Evolutionary conservation across 2,329 filamentous ascomycete species (phyloP).

Genomic region (Aspergillus ruber): DNA sequence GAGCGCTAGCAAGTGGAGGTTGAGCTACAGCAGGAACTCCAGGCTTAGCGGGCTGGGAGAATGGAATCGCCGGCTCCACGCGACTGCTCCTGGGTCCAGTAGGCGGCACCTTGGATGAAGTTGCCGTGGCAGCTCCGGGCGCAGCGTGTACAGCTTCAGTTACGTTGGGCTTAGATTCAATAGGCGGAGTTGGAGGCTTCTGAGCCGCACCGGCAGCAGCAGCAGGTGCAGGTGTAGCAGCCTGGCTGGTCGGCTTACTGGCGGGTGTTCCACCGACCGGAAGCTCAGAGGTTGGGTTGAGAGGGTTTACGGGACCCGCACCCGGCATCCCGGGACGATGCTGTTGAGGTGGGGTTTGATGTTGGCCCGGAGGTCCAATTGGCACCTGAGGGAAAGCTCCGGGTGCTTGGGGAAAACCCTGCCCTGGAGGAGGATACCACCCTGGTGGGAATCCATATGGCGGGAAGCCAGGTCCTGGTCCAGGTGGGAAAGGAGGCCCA

Average conservation of each 20-base stretch:
- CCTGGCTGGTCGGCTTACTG: slow-evolving; percentile 30
- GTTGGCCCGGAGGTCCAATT: slow-evolving; percentile 50
- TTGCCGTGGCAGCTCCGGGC: slow-evolving; percentile 15
- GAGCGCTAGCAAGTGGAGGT: slow-evolving; percentile 19
- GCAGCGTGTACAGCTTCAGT: slow-evolving; percentile 30
- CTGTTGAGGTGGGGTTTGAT: slow-evolving; percentile 30
- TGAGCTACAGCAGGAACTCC: slow-evolving; percentile 23
- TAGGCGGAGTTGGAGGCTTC: slow-evolving; percentile 29
- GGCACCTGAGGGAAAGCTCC: slow-evolving; percentile 58
- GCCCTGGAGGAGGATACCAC: slow-evolving; percentile 70
- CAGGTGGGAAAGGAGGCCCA: slow-evolving; percentile 46
- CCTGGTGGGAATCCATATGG: slow-evolving; percentile 69
- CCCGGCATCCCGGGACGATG: slow-evolving; percentile 28
- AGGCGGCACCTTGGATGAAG: slow-evolving; percentile 17
- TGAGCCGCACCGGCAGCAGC: slow-evolving; percentile 19
- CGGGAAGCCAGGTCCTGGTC: slow-evolving; percentile 62
- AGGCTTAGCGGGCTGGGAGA: slow-evolving; percentile 31
- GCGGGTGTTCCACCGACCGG: slow-evolving; percentile 33
- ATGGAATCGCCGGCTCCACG: slow-evolving; percentile 43
- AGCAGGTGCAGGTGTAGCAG: slow-evolving; percentile 27
- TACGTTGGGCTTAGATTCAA: slow-evolving; percentile 34
- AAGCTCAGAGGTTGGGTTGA: slow-evolving; percentile 39
- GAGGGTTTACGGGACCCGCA: slow-evolving; percentile 18
- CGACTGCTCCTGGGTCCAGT: slow-evolving; percentile 35
- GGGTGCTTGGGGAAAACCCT: slow-evolving; percentile 64